Base-by-base conservation (phyloP, 495 filamentous ascomycete genomes). In the Aspergillus egyptiacus region DNA sequence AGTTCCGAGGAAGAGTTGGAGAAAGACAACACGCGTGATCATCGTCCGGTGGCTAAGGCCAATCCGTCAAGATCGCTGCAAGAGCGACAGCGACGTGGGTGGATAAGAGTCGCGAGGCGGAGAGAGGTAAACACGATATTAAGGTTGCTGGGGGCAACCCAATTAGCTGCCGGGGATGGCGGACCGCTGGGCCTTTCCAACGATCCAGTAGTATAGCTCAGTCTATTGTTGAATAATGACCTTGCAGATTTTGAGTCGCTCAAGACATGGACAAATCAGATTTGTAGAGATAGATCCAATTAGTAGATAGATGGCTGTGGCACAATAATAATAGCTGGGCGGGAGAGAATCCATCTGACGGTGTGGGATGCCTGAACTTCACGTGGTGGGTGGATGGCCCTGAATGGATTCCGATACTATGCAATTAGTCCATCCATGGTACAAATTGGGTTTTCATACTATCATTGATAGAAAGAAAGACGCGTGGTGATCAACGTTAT, bases 131-230 rank as follows among this genome's bases (percentile, higher is more conserved):
- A 71, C 68, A 71, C 53, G 43, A 55, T 65, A 50, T 47, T 24
- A 51, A 39, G 50, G 69, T 72, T 71, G 69, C 63, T 50, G 52
- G 54, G 65, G 69, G 69, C 69, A 72, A 72, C 68, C 50, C 19
- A 32, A 34, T 37, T 42, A 48, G 31, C 39, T 9, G 15, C 46
- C 27, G 53, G 46, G 41, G 53, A 33, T 36, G 34, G 52, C 51
- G 51, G 42, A 47, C 42, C 50, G 25, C 42, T 33, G 32, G 28
- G 33, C 33, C 39, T 32, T n/a, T n/a, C n/a, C 49, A 44, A 37
- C 49, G 33, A 31, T 23, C 18, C 27, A 34, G 14, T n/a, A n/a
- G n/a, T 27, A 23, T 28, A 20, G 2, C 15, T 44, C 35, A 30
- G 14, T 51, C 48, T 23, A 27, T 51, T 39, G 48, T n/a, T n/a